These are phyloP conservation scores for Leccinum subgranulosum DNA, from an alignment of 768 basidiomycete genomes.

Conservation along the genomic window DNA sequence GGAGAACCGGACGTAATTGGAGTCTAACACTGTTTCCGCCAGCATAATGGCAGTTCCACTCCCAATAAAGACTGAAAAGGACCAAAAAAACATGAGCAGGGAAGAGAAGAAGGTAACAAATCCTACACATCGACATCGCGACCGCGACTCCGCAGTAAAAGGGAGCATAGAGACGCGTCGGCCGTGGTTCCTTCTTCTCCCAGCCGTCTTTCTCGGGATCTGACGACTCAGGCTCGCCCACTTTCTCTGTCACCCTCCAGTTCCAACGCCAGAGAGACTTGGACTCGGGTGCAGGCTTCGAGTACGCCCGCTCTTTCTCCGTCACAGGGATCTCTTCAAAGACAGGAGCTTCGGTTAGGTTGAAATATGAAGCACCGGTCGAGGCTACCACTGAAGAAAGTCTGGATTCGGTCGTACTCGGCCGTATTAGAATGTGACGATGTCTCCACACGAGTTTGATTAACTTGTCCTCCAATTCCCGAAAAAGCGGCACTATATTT, in stretches of 20 bases:
- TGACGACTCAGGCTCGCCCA: slow-evolving; percentile 5
- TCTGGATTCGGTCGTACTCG: slow-evolving; percentile 17
- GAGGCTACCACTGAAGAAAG: slow-evolving; percentile 44
- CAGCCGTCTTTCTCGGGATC: slow-evolving; percentile 52
- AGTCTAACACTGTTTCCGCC: slow-evolving; percentile 68
- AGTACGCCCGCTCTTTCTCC: slow-evolving; percentile 9
- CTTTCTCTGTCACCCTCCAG: slow-evolving; percentile 41
- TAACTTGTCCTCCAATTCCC: slow-evolving; percentile 72
- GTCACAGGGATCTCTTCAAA: slow-evolving; percentile 22
- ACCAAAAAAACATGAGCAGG: neutral
- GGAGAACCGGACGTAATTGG: slow-evolving; percentile 56
- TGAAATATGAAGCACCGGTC: slow-evolving; percentile 48
- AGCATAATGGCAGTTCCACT: slow-evolving; percentile 58
- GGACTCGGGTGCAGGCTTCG: neutral
- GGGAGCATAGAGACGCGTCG: slow-evolving; percentile 66
- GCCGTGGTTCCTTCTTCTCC: slow-evolving; percentile 33
- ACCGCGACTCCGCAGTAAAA: slow-evolving; percentile 67
- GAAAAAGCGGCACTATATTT: slow-evolving; percentile 65
- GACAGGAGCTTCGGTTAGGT: slow-evolving; percentile 44
- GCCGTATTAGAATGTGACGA: slow-evolving; percentile 28
- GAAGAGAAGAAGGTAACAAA: slow-evolving; percentile 4
- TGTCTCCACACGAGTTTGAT: slow-evolving; percentile 77
- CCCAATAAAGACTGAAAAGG: slow-evolving; percentile 62
- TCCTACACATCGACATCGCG: slow-evolving; percentile 61
- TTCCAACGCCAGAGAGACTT: slow-evolving; percentile 35